Base-by-base conservation (phyloP, 1,139 yeast genomes). In the Geotrichum bryndzae region DNA sequence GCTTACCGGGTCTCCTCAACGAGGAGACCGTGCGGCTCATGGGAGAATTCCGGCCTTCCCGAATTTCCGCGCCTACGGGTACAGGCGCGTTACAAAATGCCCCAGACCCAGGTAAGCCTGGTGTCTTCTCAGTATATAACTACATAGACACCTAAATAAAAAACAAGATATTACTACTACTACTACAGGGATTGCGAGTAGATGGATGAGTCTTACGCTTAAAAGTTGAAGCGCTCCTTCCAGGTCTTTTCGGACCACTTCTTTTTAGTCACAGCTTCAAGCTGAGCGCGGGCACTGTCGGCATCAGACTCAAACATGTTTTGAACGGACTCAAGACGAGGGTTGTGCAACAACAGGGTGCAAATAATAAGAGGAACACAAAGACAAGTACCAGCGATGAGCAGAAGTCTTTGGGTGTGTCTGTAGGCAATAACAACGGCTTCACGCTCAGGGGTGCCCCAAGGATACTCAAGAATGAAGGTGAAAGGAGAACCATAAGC, bases 391-490 rank as follows among this genome's bases (percentile, higher is more conserved):
- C 88, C 90, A 35, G 83, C 80, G 59, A 84, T 74, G 63, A 85
- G 80, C 69, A 85, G 80, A 62, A 83, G 73, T 69, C 79, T 78
- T 74, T 87, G 92, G 55, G 85, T 80, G 63, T 83, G 75, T 63
- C 81, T 81, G 72, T 87, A 87, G 1, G 89, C 82, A 54, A 72
- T 74, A 6, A 84, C 87, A 59, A 85, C 77, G 0, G 82, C 85
- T 5, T 73, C 68, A 74, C 91, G 81, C 65, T 80, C 83, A 11
- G 86, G 82, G 1, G 86, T 75, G 0, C 84, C 89, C 88, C 88
- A 84, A 1, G 82, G 71, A 68, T 85, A 77, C 2, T 71, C 69
- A 0, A 68, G 62, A 57, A 81, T 76, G 67, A 83, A 85, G 0
- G 75, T 69, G 62, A 80, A 79, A 22, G 90, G 90, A 31, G 77